Evolutionary conservation across 495 filamentous ascomycete species (phyloP), one percentile per base, ranked within the genome.

Genomic region (Hypoxylon rickii): DNA sequence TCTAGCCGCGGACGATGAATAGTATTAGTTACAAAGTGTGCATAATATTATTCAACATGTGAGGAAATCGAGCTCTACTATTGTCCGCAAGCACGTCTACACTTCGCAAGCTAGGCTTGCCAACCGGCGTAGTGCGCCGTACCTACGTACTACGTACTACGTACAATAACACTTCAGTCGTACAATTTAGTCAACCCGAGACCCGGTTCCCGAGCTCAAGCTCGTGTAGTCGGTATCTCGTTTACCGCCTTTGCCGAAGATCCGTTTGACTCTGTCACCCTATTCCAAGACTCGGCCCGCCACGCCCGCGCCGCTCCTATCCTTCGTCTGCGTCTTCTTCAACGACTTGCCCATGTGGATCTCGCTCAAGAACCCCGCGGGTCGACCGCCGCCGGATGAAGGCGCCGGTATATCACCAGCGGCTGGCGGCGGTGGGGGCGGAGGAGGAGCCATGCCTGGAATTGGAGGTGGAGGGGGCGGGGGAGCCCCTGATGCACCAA

Each of bases 301-400:
- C 36, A 84, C 74, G 44, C 79, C 70, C 44, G 86, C 82, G 40
- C 55, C 70, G 73, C 92, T 97, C 71, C 84, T 84, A 68, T 97
- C 92, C 63, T 89, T 90, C 16, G 92, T 96, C 70, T 87, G 77
- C 29, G 88, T 86, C 76, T 96, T 96, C 76, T 73, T 88, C 58
- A 97, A 75, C 11, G 83, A 74, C 68, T 70, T 92, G 42, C 92
- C 91, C 51, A 82, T 76, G 65, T 90, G 86, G 53, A 97, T 96
- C 58, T 93, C 85, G 38, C 84, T 86, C 52, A 97, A 67, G 51
- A 97, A 76, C 10, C 80, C 90, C 20, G 85, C 71, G 16, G 76
- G 76, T 33, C 83, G 74, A 40, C 73, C 76, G 36, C 67, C 75
- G 17, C 44, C 43, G 8, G 67, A 58, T 8, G 72, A 45, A 16